A percentile compares a stretch with the other conserved stretches of the same genome.
Evolutionary conservation across 495 filamentous ascomycete genomes (phyloP).

Genomic region (Articulospora tetracladia): DNA sequence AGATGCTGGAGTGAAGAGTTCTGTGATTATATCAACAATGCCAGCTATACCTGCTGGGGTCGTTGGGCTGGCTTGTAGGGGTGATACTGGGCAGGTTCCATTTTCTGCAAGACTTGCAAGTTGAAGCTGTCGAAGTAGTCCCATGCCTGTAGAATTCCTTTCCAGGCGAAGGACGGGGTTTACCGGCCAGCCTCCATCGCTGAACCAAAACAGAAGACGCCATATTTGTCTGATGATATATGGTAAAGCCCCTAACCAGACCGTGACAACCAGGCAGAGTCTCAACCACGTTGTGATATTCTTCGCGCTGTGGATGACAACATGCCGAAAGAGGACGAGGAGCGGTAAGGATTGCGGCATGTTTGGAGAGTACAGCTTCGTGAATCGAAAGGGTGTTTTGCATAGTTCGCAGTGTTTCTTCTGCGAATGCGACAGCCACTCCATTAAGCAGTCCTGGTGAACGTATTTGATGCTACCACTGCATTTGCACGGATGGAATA

Average conservation of each 20-base stretch:
- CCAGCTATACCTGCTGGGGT: conserved; percentile 23
- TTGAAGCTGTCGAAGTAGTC: conserved; percentile 19
- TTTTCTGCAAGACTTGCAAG: conserved; percentile 13
- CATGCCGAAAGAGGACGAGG: conserved; percentile 72
- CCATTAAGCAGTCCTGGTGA: conserved; percentile 95
- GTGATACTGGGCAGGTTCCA: conserved; percentile 39
- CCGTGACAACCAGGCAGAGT: conserved; percentile 70
- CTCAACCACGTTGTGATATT: conserved; percentile 73
- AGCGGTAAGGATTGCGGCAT: conserved; percentile 84
- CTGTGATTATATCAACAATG: conserved; percentile 11
- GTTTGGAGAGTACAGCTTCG: conserved; percentile 88
- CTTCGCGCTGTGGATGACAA: conserved; percentile 63
- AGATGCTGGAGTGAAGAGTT: conserved; percentile 34
- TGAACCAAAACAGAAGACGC: conserved; percentile 91
- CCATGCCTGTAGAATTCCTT: conserved; percentile 14
- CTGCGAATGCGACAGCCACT: conserved; percentile 96
- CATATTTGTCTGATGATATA: conserved; percentile 90
- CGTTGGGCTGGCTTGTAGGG: conserved; percentile 34
- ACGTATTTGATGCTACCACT: conserved; percentile 98
- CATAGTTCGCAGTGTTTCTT: conserved; percentile 99
- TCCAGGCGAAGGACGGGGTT: not conserved
- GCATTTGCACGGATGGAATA: conserved; percentile 98
- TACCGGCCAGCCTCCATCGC: conserved; percentile 74
- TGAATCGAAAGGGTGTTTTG: conserved; percentile 97
- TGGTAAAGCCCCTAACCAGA: conserved; percentile 86